Evolutionary conservation across 2,329 filamentous ascomycete species (phyloP), one percentile per base, ranked within the genome.

Genomic region (Apiospora sp.): DNA sequence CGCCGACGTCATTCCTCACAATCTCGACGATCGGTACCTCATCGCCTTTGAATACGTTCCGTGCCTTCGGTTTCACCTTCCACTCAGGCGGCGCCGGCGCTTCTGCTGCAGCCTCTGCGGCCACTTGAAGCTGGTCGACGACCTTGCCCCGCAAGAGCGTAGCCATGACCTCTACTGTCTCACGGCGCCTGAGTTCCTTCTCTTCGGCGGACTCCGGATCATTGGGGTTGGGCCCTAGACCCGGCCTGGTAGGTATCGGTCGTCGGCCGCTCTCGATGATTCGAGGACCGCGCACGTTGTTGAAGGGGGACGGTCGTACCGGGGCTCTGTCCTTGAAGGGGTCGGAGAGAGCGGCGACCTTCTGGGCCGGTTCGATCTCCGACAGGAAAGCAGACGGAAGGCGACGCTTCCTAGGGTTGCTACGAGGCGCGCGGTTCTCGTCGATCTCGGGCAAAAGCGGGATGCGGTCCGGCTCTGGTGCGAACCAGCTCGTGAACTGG

Each of bases 301-400:
- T 3, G 3, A n/a, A 12, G 13, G 13, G 34, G 4, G 19, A 34
- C 30, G 30, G 16, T n/a, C 58, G 34, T 12, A 22, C 10, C 1
- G 58, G 58, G 58, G 4, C 14, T 12, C 22, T n/a, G n/a, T 64
- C 34, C 34, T 64, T 41, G 19, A 37, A 41, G 34, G 58, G 58
- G 22, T 64, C 34, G 43, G 70, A 13, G 24, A 41, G 5, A 27
- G 43, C 44, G 41, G 43, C 37, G 37, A 58, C 67, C 58, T 71
- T 41, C 24, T 30, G 19, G 41, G 34, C 68, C 48, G 68, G 68
- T 24, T 70, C 68, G 30, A 58, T 19, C 4, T 70, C 68, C 4
- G 68, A 43, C 44, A 77, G 70, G 73, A 78, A 79, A 14, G 75
- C 74, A 5, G 73, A 76, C n/a, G 79, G 79, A 64, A 80, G 74